Evolutionary conservation across 2,329 filamentous ascomycete species (phyloP).

Genomic region (Neofusicoccum laricinum): DNA sequence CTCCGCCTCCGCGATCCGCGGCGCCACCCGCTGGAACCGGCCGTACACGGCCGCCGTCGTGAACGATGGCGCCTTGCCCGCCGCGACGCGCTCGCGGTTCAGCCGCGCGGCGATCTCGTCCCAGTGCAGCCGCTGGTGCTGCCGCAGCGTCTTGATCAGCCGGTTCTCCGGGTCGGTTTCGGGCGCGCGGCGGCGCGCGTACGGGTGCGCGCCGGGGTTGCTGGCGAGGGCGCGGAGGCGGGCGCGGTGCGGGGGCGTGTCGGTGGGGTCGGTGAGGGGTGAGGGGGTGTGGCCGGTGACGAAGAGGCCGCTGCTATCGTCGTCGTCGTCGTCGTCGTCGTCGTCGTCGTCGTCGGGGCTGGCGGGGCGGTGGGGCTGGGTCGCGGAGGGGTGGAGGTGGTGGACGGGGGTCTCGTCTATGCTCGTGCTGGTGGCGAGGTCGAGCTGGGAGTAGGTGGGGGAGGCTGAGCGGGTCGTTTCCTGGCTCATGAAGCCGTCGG

Average conservation of each 20-base stretch:
- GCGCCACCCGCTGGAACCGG: constrained; percentile 33
- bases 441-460: no score
- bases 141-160: constrained; percentile 31
- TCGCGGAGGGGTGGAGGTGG: background rate
- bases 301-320: background rate
- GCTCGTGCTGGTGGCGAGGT: no score
- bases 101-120: constrained; percentile 18
- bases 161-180: constrained; percentile 31
- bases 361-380: background rate
- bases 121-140: constrained; percentile 16
- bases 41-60: constrained; percentile 35
- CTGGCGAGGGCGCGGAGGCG: background rate
- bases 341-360: background rate
- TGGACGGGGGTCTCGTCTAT: no score
- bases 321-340: background rate
- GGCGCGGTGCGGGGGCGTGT: background rate
- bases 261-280: background rate
- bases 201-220: background rate
- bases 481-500: background rate
- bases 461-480: no score
- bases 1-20: constrained; percentile 23
- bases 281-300: background rate
- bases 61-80: constrained; percentile 15
- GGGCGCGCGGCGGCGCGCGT: background rate
- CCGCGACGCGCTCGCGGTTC: background rate